Evolutionary conservation across 108 stramenopile species (phyloP).

Genomic region (Bacterosira constricta): DNA sequence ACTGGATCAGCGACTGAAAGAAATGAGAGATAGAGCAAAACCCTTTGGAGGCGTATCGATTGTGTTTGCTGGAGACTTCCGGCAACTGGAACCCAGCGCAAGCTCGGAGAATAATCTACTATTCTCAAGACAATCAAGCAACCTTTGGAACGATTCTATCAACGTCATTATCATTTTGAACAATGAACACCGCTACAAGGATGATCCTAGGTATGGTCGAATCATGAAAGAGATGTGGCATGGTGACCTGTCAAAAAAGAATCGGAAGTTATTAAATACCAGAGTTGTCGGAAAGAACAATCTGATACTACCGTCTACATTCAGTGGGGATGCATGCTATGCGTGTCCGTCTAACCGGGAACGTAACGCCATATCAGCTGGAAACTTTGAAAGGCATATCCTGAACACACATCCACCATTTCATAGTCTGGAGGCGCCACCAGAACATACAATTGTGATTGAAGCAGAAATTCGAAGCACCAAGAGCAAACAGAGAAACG

Average conservation of each 20-base stretch:
- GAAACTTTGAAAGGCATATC: slow-evolving; percentile 12
- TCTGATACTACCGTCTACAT: not conserved
- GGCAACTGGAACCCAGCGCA: not conserved
- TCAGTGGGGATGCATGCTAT: too few species aligned
- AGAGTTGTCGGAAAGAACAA: not conserved
- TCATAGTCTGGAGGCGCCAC: not conserved
- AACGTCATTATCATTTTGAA: slow-evolving; percentile 12
- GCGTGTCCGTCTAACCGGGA: slow-evolving; percentile 17
- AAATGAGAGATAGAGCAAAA: not conserved
- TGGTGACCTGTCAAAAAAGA: slow-evolving; percentile 1
- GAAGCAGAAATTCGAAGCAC: slow-evolving; percentile 17
- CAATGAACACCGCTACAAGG: slow-evolving; percentile 23
- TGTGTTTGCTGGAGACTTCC: slow-evolving; percentile 2
- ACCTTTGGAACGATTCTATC: slow-evolving; percentile 1
- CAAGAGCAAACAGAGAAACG: not conserved
- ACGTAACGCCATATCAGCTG: slow-evolving; percentile 16
- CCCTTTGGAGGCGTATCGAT: not conserved
- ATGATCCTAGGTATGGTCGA: slow-evolving; percentile 24
- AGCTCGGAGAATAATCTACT: too few species aligned
- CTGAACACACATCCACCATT: slow-evolving; percentile 7
- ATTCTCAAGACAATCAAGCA: not conserved
- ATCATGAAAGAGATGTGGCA: slow-evolving; percentile 22
- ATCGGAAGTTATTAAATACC: not conserved
- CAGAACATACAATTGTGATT: slow-evolving; percentile 25
- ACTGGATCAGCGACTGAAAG: not conserved